Evolutionary conservation across 768 basidiomycete genomes (phyloP).

Genomic region (Suillus alpinus): DNA sequence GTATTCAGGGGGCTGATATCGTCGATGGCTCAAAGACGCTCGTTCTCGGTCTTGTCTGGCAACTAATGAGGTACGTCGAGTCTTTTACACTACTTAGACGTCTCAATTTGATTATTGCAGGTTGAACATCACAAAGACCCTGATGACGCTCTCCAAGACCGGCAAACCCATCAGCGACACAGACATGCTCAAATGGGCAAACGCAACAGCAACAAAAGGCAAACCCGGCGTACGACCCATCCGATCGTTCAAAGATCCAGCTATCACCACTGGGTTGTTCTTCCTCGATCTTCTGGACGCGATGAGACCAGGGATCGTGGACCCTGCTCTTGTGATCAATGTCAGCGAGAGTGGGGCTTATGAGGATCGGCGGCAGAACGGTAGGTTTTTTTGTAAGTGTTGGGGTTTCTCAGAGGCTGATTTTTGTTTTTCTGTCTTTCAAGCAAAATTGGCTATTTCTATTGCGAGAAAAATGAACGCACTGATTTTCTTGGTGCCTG

Average conservation of each 20-base stretch:
- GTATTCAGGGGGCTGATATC: conserved; percentile 97
- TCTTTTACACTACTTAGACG: neutral
- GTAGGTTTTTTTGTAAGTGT: conserved; percentile 41
- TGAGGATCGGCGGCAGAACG: conserved; percentile 90
- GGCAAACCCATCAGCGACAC: conserved; percentile 87
- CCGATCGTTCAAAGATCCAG: conserved; percentile 93
- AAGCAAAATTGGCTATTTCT: conserved; percentile 96
- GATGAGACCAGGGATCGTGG: conserved; percentile 92
- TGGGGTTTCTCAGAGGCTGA: neutral
- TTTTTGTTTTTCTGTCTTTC: conserved; percentile 1
- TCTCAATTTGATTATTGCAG: conserved; percentile 31
- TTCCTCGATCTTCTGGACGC: conserved; percentile 91
- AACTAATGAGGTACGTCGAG: conserved; percentile 78
- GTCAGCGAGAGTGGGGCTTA: conserved; percentile 64
- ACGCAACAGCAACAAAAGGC: conserved; percentile 75
- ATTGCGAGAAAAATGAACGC: conserved; percentile 98
- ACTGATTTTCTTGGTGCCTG: conserved; percentile 93
- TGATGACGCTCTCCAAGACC: conserved; percentile 64
- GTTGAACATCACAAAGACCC: conserved; percentile 88
- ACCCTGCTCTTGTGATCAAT: conserved; percentile 72
- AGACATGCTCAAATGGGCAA: conserved; percentile 97
- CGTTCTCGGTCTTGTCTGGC: conserved; percentile 96
- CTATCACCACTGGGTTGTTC: conserved; percentile 85
- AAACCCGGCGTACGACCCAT: conserved; percentile 62
- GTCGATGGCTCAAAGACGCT: conserved; percentile 92